These are phyloP conservation scores for Phylloporus rhodoxanthus DNA, from an alignment of 768 basidiomycete species.

Conservation along the genomic window DNA sequence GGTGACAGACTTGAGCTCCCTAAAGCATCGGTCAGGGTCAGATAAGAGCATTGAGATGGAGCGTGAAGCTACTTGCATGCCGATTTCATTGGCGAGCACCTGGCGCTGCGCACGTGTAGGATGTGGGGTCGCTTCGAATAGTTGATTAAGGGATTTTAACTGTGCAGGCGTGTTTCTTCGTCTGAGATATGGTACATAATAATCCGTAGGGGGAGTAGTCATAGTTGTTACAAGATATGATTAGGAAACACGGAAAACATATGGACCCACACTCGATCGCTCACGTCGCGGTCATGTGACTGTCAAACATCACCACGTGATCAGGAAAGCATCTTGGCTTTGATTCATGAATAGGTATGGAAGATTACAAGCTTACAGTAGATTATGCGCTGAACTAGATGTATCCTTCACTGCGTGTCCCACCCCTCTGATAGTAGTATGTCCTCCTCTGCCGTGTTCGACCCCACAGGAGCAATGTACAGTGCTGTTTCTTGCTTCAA, in stretches of 20 bases:
- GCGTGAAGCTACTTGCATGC: constrained; percentile 27
- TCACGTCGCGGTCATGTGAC: constrained; percentile 27
- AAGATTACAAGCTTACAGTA: constrained; percentile 1
- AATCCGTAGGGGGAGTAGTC: constrained; percentile 1
- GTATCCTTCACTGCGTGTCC: constrained; percentile 5
- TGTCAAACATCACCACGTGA: constrained; percentile 16
- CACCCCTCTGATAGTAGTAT: constrained; percentile 24
- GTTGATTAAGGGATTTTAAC: constrained; percentile 29
- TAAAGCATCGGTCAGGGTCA: constrained; percentile 20
- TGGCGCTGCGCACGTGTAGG: constrained; percentile 40
- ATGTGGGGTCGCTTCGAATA: constrained; percentile 35
- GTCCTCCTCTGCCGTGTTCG: constrained; percentile 44
- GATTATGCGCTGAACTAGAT: constrained; percentile 8
- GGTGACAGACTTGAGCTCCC: constrained; percentile 65
- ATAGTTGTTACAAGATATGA: constrained; percentile 2
- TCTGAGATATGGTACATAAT: constrained; percentile 26
- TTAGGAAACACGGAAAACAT: constrained; percentile 1
- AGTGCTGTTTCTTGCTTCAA: constrained; percentile 26
- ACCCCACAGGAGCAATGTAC: constrained; percentile 30
- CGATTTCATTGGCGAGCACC: constrained; percentile 34
- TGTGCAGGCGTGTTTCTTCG: constrained; percentile 32
- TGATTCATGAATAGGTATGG: background rate
- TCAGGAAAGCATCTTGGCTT: background rate
- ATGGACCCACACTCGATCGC: constrained; percentile 12
- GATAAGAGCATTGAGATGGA: background rate